Evolutionary conservation across 1,284 basidiomycete species (phyloP), one percentile per base, ranked within the genome.

Genomic region (Trametes polyzona): DNA sequence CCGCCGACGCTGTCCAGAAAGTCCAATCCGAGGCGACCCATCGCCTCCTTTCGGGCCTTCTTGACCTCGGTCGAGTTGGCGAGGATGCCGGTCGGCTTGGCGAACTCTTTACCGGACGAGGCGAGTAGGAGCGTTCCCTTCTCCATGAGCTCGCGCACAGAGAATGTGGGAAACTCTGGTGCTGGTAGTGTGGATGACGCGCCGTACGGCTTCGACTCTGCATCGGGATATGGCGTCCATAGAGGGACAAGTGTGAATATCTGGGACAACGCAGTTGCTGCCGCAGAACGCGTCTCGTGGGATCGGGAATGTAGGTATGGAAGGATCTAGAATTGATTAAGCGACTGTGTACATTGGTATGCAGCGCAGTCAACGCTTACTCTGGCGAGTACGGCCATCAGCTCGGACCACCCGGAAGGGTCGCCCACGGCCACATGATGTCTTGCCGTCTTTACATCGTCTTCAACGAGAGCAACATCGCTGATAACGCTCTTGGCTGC

Each of bases 271-370:
- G 95, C 92, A 51, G 85, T 83, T 0, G 92, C 92, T 3, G 93
- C 92, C 1, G 95, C 91, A 1, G 86, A 84, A 52, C 94, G 84
- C 1, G 95, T 95, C 61, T 97, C 94, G 66, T 87, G 87, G 35
- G 88, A 92, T 75, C 90, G 92, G 42, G 93, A 95, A 69, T 95
- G 91, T 4, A 96, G 77, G 70, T 84, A 93, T 8, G 95, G 95
- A 33, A 96, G 78, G 63, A 96, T 90, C 88, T 96, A 57, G 1
- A 56, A 17, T 55, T 30, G 46, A 50, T 40, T 55, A 55, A 36
- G 50, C 10, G 14, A 4, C 19, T 11, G 23, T 14, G 17, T 52
- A 51, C 42, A 44, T 19, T n/a, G n/a, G n/a, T n/a, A n/a, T n/a
- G n/a, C n/a, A n/a, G n/a, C n/a, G 32, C n/a, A 70, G 16, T 24